Percentiles rank a stretch among this genome's conserved stretches.
phyloP scores from a whole-genome alignment of 176 grass and related monocot genomes.

The Hordeum marinum region DNA sequence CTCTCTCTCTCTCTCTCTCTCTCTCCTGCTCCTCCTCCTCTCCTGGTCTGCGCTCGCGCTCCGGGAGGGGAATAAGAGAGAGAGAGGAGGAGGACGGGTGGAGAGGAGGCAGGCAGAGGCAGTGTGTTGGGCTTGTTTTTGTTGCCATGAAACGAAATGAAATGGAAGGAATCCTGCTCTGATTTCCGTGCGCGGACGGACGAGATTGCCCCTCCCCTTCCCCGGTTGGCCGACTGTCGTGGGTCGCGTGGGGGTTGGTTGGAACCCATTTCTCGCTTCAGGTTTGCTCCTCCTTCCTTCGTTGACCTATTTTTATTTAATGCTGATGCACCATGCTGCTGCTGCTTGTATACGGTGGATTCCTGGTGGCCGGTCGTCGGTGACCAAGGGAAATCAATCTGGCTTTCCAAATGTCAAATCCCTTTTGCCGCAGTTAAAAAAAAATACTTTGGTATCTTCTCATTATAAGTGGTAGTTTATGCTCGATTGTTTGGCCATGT shows the following conservation, averaged over 20 bases:
- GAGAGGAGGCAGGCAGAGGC: no score
- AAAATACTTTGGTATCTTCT: background rate
- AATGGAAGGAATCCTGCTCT: conserved; percentile 40
- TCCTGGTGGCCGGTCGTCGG: conserved; percentile 3
- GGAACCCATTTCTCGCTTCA: background rate
- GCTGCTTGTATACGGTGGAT: background rate
- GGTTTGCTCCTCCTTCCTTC: background rate
- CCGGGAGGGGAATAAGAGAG: conserved; percentile 29
- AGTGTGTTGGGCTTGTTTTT: conserved; percentile 30
- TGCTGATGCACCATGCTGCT: background rate
- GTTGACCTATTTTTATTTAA: background rate
- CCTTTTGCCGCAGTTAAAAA: background rate
- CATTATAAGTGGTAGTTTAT: background rate
- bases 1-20: background rate
- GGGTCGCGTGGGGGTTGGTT: conserved; percentile 15
- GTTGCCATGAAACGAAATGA: conserved; percentile 17
- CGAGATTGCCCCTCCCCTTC: conserved; percentile 42
- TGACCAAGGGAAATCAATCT: background rate
- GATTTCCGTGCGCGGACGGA: conserved; percentile 46
- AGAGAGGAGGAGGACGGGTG: conserved; percentile 11
- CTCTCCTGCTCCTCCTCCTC: background rate
- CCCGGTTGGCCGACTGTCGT: conserved; percentile 21
- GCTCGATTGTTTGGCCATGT: background rate
- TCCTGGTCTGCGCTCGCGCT: conserved; percentile 31
- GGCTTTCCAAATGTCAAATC: background rate